Conservation (phyloP, 139 green algal genomes). For the Coccomyxa sp. region DNA sequence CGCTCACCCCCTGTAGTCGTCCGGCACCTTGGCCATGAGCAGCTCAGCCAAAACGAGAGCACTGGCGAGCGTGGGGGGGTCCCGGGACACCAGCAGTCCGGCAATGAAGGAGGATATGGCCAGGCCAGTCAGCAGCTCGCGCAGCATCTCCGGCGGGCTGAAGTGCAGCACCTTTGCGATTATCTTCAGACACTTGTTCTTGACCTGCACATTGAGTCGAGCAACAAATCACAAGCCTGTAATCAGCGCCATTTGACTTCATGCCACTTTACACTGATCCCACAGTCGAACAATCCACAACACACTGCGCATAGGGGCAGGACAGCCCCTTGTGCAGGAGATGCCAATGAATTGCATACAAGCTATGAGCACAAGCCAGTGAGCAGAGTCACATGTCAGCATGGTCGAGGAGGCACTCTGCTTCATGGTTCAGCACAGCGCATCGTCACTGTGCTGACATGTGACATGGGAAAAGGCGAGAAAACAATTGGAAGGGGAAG, state of each 20-base stretch:
- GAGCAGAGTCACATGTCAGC: too few relatives aligned
- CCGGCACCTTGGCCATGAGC: conserved; percentile 85
- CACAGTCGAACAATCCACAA: too few relatives aligned
- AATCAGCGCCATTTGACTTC: too few relatives aligned
- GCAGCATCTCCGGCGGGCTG: conserved; percentile 45
- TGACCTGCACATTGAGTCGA: conserved; percentile 41
- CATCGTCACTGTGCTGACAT: too few relatives aligned
- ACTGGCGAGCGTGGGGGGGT: conserved; percentile 43
- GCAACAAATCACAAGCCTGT: neutral
- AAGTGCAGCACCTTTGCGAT: conserved; percentile 72
- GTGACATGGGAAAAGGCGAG: too few relatives aligned
- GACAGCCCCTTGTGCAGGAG: too few relatives aligned
- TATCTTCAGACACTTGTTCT: conserved; percentile 57
- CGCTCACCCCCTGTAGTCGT: conserved; percentile 25
- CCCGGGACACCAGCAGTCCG: conserved; percentile 61
- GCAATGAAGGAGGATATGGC: conserved; percentile 79
- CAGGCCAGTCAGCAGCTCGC: conserved; percentile 56
- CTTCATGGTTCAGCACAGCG: too few relatives aligned
- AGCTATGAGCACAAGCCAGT: too few relatives aligned
- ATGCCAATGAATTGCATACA: too few relatives aligned
- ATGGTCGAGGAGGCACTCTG: too few relatives aligned
- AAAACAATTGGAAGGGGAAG: neutral
- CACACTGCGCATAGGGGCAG: too few relatives aligned
- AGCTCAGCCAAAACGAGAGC: conserved; percentile 71
- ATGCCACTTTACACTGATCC: too few relatives aligned